These are phyloP conservation scores for Simplicillium sp. DNA, from an alignment of 2,329 filamentous ascomycete species.

Conservation along the genomic window DNA sequence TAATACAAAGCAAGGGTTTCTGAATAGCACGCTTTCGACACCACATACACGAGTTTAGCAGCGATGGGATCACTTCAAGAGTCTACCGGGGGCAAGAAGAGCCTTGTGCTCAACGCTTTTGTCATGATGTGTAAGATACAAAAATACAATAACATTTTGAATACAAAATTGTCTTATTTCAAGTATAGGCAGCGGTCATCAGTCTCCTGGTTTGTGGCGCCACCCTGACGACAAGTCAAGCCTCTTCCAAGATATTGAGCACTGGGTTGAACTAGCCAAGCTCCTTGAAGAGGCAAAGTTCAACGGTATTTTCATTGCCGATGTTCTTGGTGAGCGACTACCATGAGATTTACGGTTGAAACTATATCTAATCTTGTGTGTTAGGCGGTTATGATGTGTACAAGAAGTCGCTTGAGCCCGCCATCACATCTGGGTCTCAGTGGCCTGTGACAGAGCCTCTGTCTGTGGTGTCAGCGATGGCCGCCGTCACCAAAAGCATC, in stretches of 20 bases:
- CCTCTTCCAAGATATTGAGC: slow-evolving; percentile 48
- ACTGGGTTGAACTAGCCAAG: slow-evolving; percentile 53
- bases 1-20: too few species aligned
- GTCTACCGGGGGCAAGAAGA: slow-evolving; percentile 19
- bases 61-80: too few species aligned
- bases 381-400: slow-evolving; percentile 61
- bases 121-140: slow-evolving; percentile 27
- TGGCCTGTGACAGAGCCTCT: slow-evolving; percentile 65
- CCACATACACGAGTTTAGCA: too few species aligned
- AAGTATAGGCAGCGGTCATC: slow-evolving; percentile 29
- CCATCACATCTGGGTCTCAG: slow-evolving; percentile 54
- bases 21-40: too few species aligned
- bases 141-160: background rate
- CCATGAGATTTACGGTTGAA: too few species aligned
- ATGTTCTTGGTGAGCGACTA: slow-evolving; percentile 40
- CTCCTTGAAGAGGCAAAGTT: slow-evolving; percentile 53
- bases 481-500: slow-evolving; percentile 57
- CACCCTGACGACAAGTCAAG: slow-evolving; percentile 56
- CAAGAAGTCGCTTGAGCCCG: slow-evolving; percentile 48
- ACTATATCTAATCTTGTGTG: too few species aligned
- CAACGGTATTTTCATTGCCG: slow-evolving; percentile 58
- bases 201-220: slow-evolving; percentile 41
- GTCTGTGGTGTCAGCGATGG: slow-evolving; percentile 57
- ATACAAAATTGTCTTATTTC: background rate
- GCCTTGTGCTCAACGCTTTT: slow-evolving; percentile 32